phyloP scores from a whole-genome alignment of 169 alveolate species.

The Cryptosporidium meleagridis region DNA sequence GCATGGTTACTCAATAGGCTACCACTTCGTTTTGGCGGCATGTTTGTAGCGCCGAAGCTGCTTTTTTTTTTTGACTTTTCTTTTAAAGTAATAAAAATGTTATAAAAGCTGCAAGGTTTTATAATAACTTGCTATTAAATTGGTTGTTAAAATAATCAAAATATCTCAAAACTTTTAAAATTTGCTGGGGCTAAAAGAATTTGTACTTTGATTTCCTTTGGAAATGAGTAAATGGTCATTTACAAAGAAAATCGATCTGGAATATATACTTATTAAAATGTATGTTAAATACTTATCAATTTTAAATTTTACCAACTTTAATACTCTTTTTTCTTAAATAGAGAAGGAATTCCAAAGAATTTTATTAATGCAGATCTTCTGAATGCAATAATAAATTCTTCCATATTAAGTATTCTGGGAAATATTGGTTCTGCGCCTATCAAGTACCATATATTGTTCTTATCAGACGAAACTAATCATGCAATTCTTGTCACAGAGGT shows the following conservation, averaged over 20 bases:
- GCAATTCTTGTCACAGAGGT: conserved; percentile 39
- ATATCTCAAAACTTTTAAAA: too few relatives aligned
- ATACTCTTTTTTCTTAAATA: not conserved
- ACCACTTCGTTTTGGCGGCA: not conserved
- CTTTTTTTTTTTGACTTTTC: not conserved
- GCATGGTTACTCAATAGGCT: not conserved
- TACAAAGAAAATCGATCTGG: conserved; percentile 15
- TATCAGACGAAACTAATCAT: conserved; percentile 10
- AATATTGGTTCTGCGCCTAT: conserved; percentile 55
- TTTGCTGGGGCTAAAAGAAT: not conserved
- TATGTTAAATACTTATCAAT: not conserved
- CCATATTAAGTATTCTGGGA: conserved; percentile 17
- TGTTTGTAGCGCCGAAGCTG: not conserved
- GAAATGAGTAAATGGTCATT: not conserved
- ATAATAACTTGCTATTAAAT: not conserved
- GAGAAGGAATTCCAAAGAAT: conserved; percentile 62
- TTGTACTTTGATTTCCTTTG: not conserved
- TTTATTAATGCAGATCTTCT: conserved; percentile 13
- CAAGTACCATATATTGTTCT: conserved; percentile 18
- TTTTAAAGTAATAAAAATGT: too few relatives aligned
- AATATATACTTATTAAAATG: conserved; percentile 39
- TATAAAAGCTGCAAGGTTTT: not conserved
- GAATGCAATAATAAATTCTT: conserved; percentile 6
- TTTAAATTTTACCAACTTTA: not conserved
- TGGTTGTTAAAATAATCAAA: too few relatives aligned